Percentiles rank a stretch among this genome's conserved stretches.
These are phyloP conservation scores for Mycena capillaripes DNA, from an alignment of 768 basidiomycete species.

Conservation along the genomic window DNA sequence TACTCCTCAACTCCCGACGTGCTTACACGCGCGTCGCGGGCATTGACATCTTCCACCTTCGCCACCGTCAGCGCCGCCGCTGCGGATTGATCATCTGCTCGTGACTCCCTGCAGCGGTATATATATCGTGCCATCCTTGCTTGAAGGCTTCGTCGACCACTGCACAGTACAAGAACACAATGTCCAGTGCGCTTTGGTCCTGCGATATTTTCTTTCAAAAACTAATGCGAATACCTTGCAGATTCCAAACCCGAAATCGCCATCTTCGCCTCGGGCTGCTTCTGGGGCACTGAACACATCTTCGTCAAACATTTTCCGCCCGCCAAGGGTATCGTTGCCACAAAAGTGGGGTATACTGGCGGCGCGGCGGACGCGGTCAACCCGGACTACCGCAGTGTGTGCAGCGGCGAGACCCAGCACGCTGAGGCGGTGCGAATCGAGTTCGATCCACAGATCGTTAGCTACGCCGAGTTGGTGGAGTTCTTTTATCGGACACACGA, in stretches of 20 bases:
- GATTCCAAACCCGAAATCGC: slow-evolving; percentile 26
- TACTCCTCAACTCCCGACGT: not conserved
- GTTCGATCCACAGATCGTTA: slow-evolving; percentile 72
- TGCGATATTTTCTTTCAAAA: not conserved
- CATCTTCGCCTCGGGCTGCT: slow-evolving; percentile 56
- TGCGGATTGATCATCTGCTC: not conserved
- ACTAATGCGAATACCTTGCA: not conserved
- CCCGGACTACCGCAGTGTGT: slow-evolving; percentile 73
- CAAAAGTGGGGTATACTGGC: slow-evolving; percentile 72
- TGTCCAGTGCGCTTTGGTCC: not conserved
- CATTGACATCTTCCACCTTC: not conserved
- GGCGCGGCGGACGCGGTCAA: slow-evolving; percentile 54
- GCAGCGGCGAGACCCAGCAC: slow-evolving; percentile 74
- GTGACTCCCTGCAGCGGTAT: not conserved
- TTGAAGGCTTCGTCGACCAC: too few species aligned
- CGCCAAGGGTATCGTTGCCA: slow-evolving; percentile 65
- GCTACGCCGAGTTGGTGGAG: slow-evolving; percentile 80
- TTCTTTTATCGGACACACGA: slow-evolving; percentile 86
- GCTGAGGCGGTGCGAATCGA: slow-evolving; percentile 80
- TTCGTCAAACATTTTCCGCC: slow-evolving; percentile 68
- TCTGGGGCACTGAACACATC: slow-evolving; percentile 76
- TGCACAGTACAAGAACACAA: not conserved
- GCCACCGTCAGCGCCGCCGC: not conserved
- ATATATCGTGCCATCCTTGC: too few species aligned
- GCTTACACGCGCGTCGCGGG: not conserved